Evolutionary conservation across 73 alveolate species (phyloP).

Genomic region (Tetrahymena thermophila): DNA sequence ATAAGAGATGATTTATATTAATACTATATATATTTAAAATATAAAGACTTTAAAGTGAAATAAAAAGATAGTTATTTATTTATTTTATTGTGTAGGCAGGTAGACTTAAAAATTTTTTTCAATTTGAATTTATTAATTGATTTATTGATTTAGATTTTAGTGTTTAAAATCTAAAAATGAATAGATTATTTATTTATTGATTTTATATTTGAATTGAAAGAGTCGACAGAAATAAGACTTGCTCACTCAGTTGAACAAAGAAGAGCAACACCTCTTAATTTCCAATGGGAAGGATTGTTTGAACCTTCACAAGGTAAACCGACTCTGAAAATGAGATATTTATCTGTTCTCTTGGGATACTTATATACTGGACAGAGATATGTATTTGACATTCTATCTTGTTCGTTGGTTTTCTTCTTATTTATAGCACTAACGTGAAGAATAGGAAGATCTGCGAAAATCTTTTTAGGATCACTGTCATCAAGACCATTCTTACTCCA

Average conservation of each 20-base stretch:
- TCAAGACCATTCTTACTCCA: constrained; percentile 95
- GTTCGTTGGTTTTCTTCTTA: constrained; percentile 47
- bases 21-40: neutral
- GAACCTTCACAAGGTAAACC: constrained; percentile 87
- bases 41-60: neutral
- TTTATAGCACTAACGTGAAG: constrained; percentile 71
- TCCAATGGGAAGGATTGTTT: constrained; percentile 84
- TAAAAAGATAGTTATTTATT: constrained; percentile 10
- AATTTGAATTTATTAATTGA: neutral
- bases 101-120: neutral
- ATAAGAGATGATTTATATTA: neutral
- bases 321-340: constrained; percentile 96
- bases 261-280: constrained; percentile 89
- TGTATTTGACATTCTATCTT: constrained; percentile 15
- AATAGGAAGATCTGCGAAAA: constrained; percentile 73
- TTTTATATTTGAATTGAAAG: constrained; percentile 4
- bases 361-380: constrained; percentile 24
- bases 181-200: neutral
- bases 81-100: neutral
- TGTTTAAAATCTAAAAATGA: neutral
- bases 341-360: constrained; percentile 55
- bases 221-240: neutral
- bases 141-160: neutral
- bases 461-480: constrained; percentile 82
- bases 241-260: constrained; percentile 83